Base-by-base conservation (phyloP, 2,329 filamentous ascomycete species). In the Paecilomyces sp. region DNA sequence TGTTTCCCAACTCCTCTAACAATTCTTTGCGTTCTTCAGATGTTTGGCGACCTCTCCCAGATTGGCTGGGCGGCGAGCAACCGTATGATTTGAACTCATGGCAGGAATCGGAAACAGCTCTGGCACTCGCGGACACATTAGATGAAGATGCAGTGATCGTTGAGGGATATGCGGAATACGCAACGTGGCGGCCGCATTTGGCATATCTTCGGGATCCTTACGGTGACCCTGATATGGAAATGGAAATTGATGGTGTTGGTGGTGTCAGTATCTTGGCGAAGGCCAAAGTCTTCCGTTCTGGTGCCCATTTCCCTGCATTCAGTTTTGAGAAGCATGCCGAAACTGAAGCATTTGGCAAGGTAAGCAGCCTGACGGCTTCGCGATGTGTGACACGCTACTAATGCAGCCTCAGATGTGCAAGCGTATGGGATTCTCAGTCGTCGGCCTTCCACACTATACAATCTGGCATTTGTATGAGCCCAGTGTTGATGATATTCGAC, bases 381-480 rank as follows among this genome's bases (percentile, higher is more conserved):
- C 55, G 31, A 11, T 34, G 36, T 47, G 18, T 18, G 4, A 2
- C 41, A 9, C 3, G n/a, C 5, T 9, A 47, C 41, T 47, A 47
- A 51, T 50, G 12, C 25, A 18, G n/a, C 15, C 54, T 22, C 63
- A 96, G 92, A 99, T 99, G 94, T 91, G 94, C 15, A 94, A 91
- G 75, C 88, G 91, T 61, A 97, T 99, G 94, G 83, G 89, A 61
- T 97, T 91, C 71, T 96, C 92, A 0, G 94, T 99, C 18, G 89
- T 99, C 60, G 94, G 94, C 33, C 82, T 99, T 54, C 94, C 94
- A 6, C 94, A 99, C 73, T 99, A 99, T 76, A 96, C 92, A 0
- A 97, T 99, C 65, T 99, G 94, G 94, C 94, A 99, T 87, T 82
- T 99, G 70, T 99, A 99, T 79, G 94, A 99, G 76, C 94, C 94